Percentiles rank a stretch among this genome's conserved stretches.
Conservation (phyloP, 257 asterid species). For the Primulina huaijiensis region DNA sequence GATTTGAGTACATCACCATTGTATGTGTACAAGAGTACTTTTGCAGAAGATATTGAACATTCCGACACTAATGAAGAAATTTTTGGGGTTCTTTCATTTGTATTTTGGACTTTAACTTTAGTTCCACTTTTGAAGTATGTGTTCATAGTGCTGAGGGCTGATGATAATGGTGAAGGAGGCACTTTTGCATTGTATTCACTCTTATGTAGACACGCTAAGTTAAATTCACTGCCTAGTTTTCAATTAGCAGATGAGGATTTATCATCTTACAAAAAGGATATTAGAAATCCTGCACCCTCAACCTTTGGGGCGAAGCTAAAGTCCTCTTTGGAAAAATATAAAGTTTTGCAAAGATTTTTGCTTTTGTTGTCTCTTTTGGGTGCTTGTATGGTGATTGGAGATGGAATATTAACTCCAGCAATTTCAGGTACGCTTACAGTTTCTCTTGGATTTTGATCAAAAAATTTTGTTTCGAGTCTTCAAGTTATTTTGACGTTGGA, state of each 20-base stretch:
- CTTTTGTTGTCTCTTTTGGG: constrained; percentile 77
- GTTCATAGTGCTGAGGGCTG: constrained; percentile 82
- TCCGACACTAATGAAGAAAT: constrained; percentile 81
- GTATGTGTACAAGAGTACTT: constrained; percentile 82
- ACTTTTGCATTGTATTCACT: constrained; percentile 88
- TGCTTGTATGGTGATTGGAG: constrained; percentile 99
- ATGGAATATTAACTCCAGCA: constrained; percentile 83
- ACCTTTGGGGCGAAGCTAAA: constrained; percentile 65
- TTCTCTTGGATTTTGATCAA: constrained; percentile 13
- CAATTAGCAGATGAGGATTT: constrained; percentile 81
- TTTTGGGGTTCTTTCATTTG: constrained; percentile 74
- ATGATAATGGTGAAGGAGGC: constrained; percentile 97
- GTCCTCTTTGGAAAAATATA: constrained; percentile 59
- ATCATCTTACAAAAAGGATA: constrained; percentile 60
- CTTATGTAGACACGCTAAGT: constrained; percentile 76
- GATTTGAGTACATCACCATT: constrained; percentile 90
- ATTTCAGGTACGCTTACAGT: constrained; percentile 54
- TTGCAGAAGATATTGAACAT: constrained; percentile 77
- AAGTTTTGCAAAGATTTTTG: constrained; percentile 71
- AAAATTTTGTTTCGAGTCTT: neutral
- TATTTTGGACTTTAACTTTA: constrained; percentile 83
- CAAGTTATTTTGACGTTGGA: constrained; percentile 5
- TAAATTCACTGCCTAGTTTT: constrained; percentile 71
- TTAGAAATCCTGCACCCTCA: constrained; percentile 48
- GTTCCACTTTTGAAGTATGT: constrained; percentile 80